Percentiles rank a stretch among this genome's conserved stretches.
phyloP scores from a whole-genome alignment of 306 rosid species.

The Corylus avellana region DNA sequence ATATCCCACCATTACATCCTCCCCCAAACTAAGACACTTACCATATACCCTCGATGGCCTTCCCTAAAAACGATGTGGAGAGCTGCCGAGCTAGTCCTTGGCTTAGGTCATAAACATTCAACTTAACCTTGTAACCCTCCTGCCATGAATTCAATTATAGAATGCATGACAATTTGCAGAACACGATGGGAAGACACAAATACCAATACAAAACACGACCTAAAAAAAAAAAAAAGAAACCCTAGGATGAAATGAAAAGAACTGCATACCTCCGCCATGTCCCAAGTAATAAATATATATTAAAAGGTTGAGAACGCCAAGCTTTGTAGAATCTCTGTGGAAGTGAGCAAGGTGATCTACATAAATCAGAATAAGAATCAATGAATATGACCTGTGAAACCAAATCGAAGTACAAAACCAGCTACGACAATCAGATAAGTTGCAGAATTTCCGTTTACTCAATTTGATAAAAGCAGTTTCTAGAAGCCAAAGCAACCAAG shows the following conservation, averaged over 20 bases:
- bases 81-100: constrained; percentile 93
- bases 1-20: neutral
- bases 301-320: constrained; percentile 1
- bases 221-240: neutral
- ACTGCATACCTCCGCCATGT: constrained; percentile 75
- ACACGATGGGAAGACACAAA: neutral
- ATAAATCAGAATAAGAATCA: constrained; percentile 6
- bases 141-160: constrained; percentile 33
- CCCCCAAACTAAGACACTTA: constrained; percentile 37
- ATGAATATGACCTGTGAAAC: neutral
- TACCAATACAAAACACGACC: neutral
- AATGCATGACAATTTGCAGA: neutral
- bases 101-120: constrained; percentile 86
- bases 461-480: neutral
- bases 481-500: neutral
- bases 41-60: constrained; percentile 92
- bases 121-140: constrained; percentile 80
- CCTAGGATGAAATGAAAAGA: neutral
- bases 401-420: neutral
- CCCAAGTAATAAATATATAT: neutral
- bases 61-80: constrained; percentile 78
- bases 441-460: neutral
- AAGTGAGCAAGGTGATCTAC: neutral
- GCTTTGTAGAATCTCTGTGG: neutral
- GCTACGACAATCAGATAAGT: neutral